phyloP scores from a whole-genome alignment of 176 grass and related monocot genomes.

The Bromus sterilis region DNA sequence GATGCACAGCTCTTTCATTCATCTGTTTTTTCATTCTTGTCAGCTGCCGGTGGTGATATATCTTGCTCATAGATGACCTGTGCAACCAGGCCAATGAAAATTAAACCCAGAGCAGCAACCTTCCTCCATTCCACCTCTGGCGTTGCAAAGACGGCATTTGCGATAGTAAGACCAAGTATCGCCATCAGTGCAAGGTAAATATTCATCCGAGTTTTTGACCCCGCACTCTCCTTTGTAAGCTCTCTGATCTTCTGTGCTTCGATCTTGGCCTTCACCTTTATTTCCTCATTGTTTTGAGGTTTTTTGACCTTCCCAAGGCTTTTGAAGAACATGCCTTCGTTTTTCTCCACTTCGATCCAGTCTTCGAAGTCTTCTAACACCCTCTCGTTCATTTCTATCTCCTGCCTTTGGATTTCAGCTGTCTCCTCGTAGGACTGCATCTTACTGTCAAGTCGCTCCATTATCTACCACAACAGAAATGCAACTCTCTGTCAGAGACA shows the following conservation, averaged over 20 bases:
- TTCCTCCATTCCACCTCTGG: conserved; percentile 78
- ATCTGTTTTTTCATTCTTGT: conserved; percentile 35
- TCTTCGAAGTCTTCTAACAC: conserved; percentile 82
- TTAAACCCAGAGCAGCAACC: conserved; percentile 67
- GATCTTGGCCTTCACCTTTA: conserved; percentile 41
- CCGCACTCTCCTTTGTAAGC: conserved; percentile 39
- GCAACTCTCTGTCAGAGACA: conserved; percentile 12
- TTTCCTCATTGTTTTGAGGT: conserved; percentile 29
- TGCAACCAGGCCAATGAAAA: conserved; percentile 69
- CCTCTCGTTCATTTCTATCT: conserved; percentile 80
- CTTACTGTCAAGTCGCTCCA: conserved; percentile 68
- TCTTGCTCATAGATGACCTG: conserved; percentile 69
- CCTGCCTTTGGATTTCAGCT: conserved; percentile 57
- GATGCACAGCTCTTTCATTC: conserved; percentile 24
- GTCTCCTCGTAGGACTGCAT: conserved; percentile 75
- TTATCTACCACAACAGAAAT: conserved; percentile 49
- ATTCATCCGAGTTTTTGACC: conserved; percentile 58
- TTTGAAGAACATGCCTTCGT: conserved; percentile 92
- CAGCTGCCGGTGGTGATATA: conserved; percentile 29
- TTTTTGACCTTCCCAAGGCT: conserved; percentile 59
- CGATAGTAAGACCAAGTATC: conserved; percentile 64
- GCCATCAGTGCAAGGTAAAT: conserved; percentile 84
- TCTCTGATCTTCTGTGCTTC: conserved; percentile 67
- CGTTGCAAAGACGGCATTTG: conserved; percentile 41
- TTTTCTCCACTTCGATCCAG: conserved; percentile 70